These are phyloP conservation scores for Kodamaea kaohsiungensis DNA, from an alignment of 805 yeast genomes.

Conservation along the genomic window DNA sequence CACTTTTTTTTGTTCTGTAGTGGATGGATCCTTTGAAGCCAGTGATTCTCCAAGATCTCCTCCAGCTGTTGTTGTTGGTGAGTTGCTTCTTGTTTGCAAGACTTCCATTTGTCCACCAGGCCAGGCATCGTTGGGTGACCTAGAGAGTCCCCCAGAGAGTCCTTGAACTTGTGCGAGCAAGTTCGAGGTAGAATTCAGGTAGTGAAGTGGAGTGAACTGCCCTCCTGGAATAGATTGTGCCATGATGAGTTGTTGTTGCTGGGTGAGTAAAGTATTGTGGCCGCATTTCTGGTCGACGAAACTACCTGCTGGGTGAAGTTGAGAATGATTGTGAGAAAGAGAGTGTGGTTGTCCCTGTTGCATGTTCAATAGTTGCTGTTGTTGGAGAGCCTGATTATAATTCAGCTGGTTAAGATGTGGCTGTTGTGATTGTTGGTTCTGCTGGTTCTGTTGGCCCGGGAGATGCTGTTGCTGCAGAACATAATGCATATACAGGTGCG, in stretches of 20 bases:
- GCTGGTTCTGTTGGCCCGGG: constrained; percentile 8
- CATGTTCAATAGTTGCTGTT: constrained; percentile 11
- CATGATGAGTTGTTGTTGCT: constrained; percentile 7
- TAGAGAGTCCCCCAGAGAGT: neutral
- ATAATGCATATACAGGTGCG: constrained; percentile 4
- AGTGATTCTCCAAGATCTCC: neutral
- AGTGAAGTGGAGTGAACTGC: constrained; percentile 6
- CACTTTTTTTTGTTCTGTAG: neutral
- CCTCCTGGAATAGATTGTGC: neutral
- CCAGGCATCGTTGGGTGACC: constrained; percentile 1
- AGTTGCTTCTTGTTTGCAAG: neutral
- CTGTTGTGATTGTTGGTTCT: constrained; percentile 7
- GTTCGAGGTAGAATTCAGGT: constrained; percentile 8
- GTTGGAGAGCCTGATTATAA: constrained; percentile 18
- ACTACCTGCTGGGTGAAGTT: constrained; percentile 16
- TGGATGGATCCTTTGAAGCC: neutral
- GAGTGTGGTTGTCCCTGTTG: neutral
- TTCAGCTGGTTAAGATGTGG: constrained; percentile 15
- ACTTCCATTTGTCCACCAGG: constrained; percentile 1
- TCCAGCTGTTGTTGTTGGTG: neutral
- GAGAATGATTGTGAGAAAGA: constrained; percentile 16
- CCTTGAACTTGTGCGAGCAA: constrained; percentile 5
- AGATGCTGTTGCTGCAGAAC: neutral
- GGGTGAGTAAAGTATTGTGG: constrained; percentile 1
- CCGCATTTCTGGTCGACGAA: neutral